A percentile compares a stretch with the other conserved stretches of the same genome.
phyloP scores from a whole-genome alignment of 1,139 yeast genomes.

The Kazachstania sp. region DNA sequence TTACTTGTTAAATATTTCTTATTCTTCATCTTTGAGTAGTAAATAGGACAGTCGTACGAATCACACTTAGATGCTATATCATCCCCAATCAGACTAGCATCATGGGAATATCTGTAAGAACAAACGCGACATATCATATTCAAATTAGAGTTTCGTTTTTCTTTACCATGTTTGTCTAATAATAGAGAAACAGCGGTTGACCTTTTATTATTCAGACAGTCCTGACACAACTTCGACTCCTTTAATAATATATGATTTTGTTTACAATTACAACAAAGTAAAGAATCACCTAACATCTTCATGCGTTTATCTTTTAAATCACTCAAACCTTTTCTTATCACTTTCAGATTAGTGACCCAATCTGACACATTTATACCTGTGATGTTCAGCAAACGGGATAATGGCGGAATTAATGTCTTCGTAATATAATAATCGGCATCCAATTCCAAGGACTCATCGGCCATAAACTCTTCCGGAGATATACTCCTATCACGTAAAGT shows the following conservation, averaged over 20 bases:
- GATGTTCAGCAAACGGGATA: slow-evolving; percentile 72
- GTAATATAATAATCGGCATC: slow-evolving; percentile 82
- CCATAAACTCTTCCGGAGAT: slow-evolving; percentile 63
- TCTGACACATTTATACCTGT: slow-evolving; percentile 69
- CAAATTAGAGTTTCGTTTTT: slow-evolving; percentile 17
- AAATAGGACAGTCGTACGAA: slow-evolving; percentile 36
- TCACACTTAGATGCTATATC: slow-evolving; percentile 25
- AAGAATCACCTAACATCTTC: slow-evolving; percentile 12
- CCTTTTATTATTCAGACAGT: slow-evolving; percentile 31
- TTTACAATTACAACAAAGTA: slow-evolving; percentile 18
- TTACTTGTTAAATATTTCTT: slow-evolving; percentile 7
- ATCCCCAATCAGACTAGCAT: slow-evolving; percentile 17
- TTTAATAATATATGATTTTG: slow-evolving; percentile 8
- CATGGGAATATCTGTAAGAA: slow-evolving; percentile 19
- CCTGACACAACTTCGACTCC: slow-evolving; percentile 29
- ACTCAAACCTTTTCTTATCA: slow-evolving; percentile 19
- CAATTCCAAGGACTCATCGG: slow-evolving; percentile 40
- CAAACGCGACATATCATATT: slow-evolving; percentile 30
- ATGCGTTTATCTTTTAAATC: slow-evolving; percentile 7
- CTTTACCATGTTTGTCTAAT: slow-evolving; percentile 13
- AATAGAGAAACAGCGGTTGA: slow-evolving; percentile 22
- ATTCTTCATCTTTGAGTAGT: slow-evolving; percentile 29
- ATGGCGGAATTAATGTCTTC: slow-evolving; percentile 78
- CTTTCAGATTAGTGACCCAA: slow-evolving; percentile 77
- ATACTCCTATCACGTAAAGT: slow-evolving; percentile 73